These are phyloP conservation scores for Globisporangium nagaii DNA, from an alignment of 352 stramenopile genomes.

Conservation along the genomic window DNA sequence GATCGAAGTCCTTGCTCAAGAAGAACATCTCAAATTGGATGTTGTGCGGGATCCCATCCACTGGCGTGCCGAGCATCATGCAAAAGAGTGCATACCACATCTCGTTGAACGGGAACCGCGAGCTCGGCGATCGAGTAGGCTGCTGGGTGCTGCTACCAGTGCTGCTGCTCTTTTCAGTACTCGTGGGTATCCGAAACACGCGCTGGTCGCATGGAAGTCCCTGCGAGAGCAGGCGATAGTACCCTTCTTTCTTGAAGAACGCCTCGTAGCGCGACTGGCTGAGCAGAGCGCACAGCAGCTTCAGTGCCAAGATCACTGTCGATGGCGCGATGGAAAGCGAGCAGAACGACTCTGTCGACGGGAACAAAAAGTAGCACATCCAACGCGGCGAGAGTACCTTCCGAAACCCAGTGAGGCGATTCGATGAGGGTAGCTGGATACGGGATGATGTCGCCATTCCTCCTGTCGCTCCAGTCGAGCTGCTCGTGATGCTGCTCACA, in stretches of 20 bases:
- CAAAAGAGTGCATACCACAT: slow-evolving; percentile 72
- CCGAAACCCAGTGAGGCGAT: slow-evolving; percentile 49
- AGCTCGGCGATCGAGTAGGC: neutral
- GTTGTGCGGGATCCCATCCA: slow-evolving; percentile 54
- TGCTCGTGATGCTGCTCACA: slow-evolving; percentile 5
- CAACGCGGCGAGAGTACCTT: slow-evolving; percentile 56
- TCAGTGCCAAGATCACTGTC: slow-evolving; percentile 47
- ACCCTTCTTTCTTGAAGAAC: slow-evolving; percentile 60
- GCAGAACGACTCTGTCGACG: slow-evolving; percentile 6
- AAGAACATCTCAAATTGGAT: slow-evolving; percentile 63
- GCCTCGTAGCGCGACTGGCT: slow-evolving; percentile 39
- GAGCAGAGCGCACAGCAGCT: slow-evolving; percentile 42
- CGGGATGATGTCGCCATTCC: slow-evolving; percentile 16
- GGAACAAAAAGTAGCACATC: slow-evolving; percentile 65
- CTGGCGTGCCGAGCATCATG: slow-evolving; percentile 48
- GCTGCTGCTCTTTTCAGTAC: neutral
- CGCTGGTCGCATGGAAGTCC: slow-evolving; percentile 43
- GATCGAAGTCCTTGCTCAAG: slow-evolving; percentile 60
- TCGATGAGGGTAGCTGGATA: slow-evolving; percentile 37
- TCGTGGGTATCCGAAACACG: neutral
- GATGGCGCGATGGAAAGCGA: slow-evolving; percentile 28
- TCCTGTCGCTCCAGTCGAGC: neutral
- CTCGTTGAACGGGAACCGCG: slow-evolving; percentile 54
- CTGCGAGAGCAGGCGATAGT: slow-evolving; percentile 58
- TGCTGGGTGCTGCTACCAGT: neutral